Evolutionary conservation across 305 asterid species (phyloP).

Genomic region (Vinca major): DNA sequence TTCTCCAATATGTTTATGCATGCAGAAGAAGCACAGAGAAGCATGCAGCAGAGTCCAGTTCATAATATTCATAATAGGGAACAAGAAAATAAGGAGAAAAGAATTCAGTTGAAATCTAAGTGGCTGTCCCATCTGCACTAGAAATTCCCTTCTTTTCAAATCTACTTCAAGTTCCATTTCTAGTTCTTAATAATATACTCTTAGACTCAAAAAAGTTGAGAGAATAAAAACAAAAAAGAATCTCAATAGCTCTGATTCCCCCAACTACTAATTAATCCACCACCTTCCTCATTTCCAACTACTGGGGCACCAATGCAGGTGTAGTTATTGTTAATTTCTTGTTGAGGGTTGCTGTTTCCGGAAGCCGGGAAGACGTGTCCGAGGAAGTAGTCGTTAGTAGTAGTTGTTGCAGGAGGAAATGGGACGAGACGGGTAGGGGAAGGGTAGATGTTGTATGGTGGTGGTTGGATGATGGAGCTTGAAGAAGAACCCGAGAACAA

Average conservation of each 20-base stretch:
- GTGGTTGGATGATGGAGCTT: conserved; percentile 6
- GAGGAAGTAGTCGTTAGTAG: conserved; percentile 48
- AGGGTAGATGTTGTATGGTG: conserved; percentile 31
- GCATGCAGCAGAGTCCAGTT: not conserved
- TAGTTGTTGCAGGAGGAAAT: conserved; percentile 18
- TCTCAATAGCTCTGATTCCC: no score
- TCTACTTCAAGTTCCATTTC: conserved; percentile 8
- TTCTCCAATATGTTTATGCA: no score
- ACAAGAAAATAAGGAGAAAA: not conserved
- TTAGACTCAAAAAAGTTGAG: conserved; percentile 5
- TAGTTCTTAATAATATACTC: no score
- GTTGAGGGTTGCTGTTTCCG: conserved; percentile 19
- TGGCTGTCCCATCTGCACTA: conserved; percentile 19
- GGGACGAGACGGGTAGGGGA: conserved; percentile 55
- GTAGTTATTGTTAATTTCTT: conserved; percentile 28
- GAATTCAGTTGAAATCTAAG: conserved; percentile 19
- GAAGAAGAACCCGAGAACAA: conserved; percentile 34
- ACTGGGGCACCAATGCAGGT: conserved; percentile 76
- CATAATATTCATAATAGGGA: not conserved
- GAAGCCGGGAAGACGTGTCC: conserved; percentile 37
- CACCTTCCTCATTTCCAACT: not conserved
- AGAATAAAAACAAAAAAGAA: not conserved
- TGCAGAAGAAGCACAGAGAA: no score
- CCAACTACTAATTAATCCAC: no score
- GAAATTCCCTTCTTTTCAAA: conserved; percentile 14